Evolutionary conservation across 129 eudicot species (phyloP), one percentile per base, ranked within the genome.

Genomic region (Flaveria trinervia): DNA sequence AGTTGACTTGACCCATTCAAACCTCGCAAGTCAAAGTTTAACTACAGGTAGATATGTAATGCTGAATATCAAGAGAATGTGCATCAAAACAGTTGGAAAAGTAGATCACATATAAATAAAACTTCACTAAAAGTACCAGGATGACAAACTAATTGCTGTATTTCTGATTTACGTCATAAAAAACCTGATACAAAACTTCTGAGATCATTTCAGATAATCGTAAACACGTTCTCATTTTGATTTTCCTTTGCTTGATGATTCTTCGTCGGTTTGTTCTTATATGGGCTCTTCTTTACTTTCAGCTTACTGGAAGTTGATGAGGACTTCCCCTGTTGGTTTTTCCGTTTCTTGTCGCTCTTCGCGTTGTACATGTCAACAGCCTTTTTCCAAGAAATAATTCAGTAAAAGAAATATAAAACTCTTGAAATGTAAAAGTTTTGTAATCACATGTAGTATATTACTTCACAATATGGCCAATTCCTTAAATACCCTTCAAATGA

Each of bases 301-400:
- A 91, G 61, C 70, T 89, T 93, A 84, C 92, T 79, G 0, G 92
- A 85, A 23, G 77, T 61, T 9, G 96, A 78, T 30, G 86, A 82
- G 1, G 84, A 73, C 41, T 84, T 88, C 30, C 91, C 92, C 14
- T 80, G 85, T 60, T 91, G 84, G 67, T 75, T 86, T 60, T 71
- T 88, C 52, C 90, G 74, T 73, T 86, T 86, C 86, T 91, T 94
- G 64, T 94, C 97, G n/a, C 81, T 89, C 84, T 87, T 92, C 82
- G 84, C 88, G 41, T 91, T 94, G 84, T 91, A 86, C 96, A 89
- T 87, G 87, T 86, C 91, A 52, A 91, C 96, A 44, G 99, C 99
- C 97, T 94, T 72, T 54, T 79, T 55, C 57, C 72, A 80, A 13
- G 7, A 22, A 80, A 20, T 13, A 75, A 25, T 50, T 54, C 11